Conservation (phyloP, 441 rosid species). For the Biscutella laevigata region DNA sequence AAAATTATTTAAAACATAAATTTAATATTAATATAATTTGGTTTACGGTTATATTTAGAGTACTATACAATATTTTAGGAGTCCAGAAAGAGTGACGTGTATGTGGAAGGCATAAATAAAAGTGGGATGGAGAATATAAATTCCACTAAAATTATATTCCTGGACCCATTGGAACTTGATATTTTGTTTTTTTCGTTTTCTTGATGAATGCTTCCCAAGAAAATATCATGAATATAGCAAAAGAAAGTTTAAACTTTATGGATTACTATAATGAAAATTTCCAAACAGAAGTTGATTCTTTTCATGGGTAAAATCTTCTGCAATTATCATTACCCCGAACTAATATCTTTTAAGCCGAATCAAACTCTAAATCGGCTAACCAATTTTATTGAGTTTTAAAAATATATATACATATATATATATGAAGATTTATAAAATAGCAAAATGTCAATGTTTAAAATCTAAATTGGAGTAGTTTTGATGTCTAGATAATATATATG, state of each 20-base stretch:
- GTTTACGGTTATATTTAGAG: too few relatives aligned
- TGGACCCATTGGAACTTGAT: constrained; percentile 23
- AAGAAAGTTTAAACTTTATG: constrained; percentile 12
- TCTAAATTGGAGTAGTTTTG: too few relatives aligned
- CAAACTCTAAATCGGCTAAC: too few relatives aligned
- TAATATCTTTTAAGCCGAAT: too few relatives aligned
- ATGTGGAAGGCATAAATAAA: constrained; percentile 7
- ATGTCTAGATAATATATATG: too few relatives aligned
- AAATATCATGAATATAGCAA: too few relatives aligned
- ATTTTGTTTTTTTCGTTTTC: constrained; percentile 3
- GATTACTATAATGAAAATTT: not conserved
- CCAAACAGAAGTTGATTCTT: not conserved
- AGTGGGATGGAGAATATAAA: constrained; percentile 2
- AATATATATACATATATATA: too few relatives aligned
- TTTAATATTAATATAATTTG: not conserved
- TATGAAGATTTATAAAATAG: too few relatives aligned
- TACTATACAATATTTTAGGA: too few relatives aligned
- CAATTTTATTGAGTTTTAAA: too few relatives aligned
- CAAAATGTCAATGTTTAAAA: too few relatives aligned
- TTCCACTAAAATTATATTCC: constrained; percentile 22
- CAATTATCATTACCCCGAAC: constrained; percentile 16
- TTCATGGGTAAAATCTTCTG: constrained; percentile 14
- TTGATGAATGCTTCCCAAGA: constrained; percentile 20
- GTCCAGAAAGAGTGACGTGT: not conserved
- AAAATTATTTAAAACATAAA: too few relatives aligned